Percentiles rank a stretch among this genome's conserved stretches.
phyloP scores from a whole-genome alignment of 768 basidiomycete species.

The Cantharellus anzutake region DNA sequence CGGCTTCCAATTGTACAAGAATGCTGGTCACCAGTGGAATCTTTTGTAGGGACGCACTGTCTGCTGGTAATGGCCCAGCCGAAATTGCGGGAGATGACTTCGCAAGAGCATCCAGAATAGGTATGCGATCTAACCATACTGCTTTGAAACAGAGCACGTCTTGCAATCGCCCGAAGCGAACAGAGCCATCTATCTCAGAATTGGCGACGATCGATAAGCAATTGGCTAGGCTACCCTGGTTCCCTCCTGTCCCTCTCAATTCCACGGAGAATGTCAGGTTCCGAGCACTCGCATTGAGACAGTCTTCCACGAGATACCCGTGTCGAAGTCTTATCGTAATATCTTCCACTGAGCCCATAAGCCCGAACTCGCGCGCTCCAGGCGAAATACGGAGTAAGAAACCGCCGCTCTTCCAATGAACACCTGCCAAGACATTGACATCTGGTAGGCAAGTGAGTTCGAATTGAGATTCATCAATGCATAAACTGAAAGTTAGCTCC shows the following conservation, averaged over 20 bases:
- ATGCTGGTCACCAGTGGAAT: slow-evolving; percentile 28
- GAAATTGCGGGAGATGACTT: slow-evolving; percentile 2
- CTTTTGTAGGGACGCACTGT: not conserved
- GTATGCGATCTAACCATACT: slow-evolving; percentile 81
- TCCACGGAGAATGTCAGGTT: slow-evolving; percentile 65
- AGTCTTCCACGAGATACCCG: slow-evolving; percentile 16
- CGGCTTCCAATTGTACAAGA: slow-evolving; percentile 50
- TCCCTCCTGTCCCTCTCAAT: slow-evolving; percentile 34
- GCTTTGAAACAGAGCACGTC: slow-evolving; percentile 91
- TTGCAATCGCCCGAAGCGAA: slow-evolving; percentile 73
- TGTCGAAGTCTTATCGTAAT: slow-evolving; percentile 68
- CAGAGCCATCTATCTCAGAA: slow-evolving; percentile 61
- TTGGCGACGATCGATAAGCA: slow-evolving; percentile 63
- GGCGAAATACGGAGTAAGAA: slow-evolving; percentile 67
- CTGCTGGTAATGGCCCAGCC: not conserved
- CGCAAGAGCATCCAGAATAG: slow-evolving; percentile 35
- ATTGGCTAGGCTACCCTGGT: slow-evolving; percentile 21
- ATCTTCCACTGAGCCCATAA: slow-evolving; percentile 66
- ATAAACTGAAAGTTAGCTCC: slow-evolving; percentile 69
- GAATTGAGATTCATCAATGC: slow-evolving; percentile 77
- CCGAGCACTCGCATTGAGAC: slow-evolving; percentile 42
- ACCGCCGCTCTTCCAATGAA: slow-evolving; percentile 90
- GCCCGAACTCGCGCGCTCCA: slow-evolving; percentile 45
- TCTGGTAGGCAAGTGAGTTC: slow-evolving; percentile 79
- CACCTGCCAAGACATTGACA: slow-evolving; percentile 74